phyloP scores from a whole-genome alignment of 768 basidiomycete genomes.

The Melanogaster broomeanus region DNA sequence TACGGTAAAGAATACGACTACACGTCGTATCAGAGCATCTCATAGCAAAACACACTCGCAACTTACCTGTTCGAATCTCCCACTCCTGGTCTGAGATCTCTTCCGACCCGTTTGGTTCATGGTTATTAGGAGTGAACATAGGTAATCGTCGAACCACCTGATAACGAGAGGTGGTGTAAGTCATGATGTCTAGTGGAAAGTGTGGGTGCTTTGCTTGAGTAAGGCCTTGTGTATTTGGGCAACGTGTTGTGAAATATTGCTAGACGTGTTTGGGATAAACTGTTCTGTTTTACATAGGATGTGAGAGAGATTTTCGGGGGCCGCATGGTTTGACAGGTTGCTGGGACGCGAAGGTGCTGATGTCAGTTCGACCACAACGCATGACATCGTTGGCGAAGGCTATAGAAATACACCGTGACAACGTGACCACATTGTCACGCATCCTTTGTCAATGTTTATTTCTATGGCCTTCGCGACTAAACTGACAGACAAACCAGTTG shows the following conservation, averaged over 20 bases:
- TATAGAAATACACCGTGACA: conserved; percentile 20
- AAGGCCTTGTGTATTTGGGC: conserved; percentile 3
- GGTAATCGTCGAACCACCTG: conserved; percentile 12
- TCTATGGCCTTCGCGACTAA: background rate
- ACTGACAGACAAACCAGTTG: background rate
- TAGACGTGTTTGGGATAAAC: background rate
- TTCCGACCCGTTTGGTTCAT: conserved; percentile 6
- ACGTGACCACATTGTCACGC: no score
- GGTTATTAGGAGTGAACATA: conserved; percentile 25
- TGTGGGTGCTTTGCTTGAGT: conserved; percentile 18
- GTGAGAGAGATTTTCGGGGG: background rate
- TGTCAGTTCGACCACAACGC: no score
- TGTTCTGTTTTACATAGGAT: background rate
- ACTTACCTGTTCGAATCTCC: conserved; percentile 72
- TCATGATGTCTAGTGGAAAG: conserved; percentile 8
- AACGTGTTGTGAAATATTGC: background rate
- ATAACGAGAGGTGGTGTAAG: background rate
- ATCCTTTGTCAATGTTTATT: no score
- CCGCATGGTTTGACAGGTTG: conserved; percentile 13
- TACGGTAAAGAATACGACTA: conserved; percentile 1
- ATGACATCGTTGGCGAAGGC: conserved; percentile 29
- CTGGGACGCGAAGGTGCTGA: background rate
- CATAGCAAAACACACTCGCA: conserved; percentile 4
- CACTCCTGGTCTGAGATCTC: conserved; percentile 69
- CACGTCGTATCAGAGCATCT: conserved; percentile 34